Evolutionary conservation across 805 yeast genomes (phyloP), one percentile per base, ranked within the genome.

Genomic region (Lipomyces anomalus): DNA sequence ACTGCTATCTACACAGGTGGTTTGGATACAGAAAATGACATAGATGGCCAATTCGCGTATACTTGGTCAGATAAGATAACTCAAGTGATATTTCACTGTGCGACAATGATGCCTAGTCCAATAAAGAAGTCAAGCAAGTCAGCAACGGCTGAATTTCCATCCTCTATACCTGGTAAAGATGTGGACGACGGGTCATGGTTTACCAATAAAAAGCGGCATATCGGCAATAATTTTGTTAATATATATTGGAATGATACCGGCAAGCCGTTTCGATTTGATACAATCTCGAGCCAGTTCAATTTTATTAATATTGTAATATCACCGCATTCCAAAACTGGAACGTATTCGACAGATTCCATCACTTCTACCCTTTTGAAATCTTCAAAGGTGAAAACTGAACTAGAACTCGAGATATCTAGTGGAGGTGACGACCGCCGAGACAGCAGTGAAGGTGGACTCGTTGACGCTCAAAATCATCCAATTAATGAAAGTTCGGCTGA

Each of bases 201-300:
- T 35, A 20, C 30, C 16, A 46, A 44, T 61, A 87, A 86, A 64
- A 87, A 87, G 63, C 67, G 88, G 44, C 96, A 87, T 61, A 82
- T 87, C 52, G 96, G 96, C 5, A 87, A 87, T 65, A 76, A 86
- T 60, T 80, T 78, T 61, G 92, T 87, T 46, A 84, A 82, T 58
- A 77, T 87, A 21, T 87, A 74, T 61, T 88, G 80, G 67, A 85
- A 87, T 58, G 95, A 87, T 56, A 78, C 87, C 2, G 58, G 56
- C 9, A 62, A 64, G 4, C 75, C 78, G 3, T 84, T 84, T 64
- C 77, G 81, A 49, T 82, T 84, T 67, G 82, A 82, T 56, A 63
- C 78, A 35, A 76, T 86, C 50, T 74, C 75, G 61, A 76, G 87
- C 9, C 95, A 87, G 64, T 87, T 87, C 71, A 86, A 82, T 55